phyloP scores from a whole-genome alignment of 257 asterid genomes.

The Ophiorrhiza pumila region DNA sequence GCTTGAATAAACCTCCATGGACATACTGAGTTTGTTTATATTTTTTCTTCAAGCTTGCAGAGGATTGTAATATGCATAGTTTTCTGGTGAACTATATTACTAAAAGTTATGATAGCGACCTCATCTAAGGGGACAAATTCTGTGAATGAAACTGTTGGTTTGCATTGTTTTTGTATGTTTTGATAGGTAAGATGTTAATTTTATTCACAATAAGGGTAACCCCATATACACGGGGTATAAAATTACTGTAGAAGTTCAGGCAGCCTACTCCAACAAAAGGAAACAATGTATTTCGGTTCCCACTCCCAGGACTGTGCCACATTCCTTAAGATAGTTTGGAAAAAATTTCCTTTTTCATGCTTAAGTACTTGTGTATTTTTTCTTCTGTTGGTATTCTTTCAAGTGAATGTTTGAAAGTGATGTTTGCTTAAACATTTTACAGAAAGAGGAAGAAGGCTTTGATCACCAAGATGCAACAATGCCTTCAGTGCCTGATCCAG shows the following conservation, averaged over 20 bases:
- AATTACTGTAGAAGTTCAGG: too few relatives aligned
- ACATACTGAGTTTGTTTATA: neutral
- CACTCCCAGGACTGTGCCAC: neutral
- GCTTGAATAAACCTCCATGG: neutral
- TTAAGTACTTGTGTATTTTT: neutral
- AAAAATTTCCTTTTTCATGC: neutral
- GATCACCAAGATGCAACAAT: conserved; percentile 70
- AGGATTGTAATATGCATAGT: neutral
- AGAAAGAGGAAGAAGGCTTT: conserved; percentile 87
- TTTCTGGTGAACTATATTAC: neutral
- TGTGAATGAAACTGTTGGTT: neutral
- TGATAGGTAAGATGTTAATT: neutral
- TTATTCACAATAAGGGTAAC: neutral
- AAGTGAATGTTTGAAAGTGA: conserved; percentile 34
- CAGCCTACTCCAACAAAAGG: too few relatives aligned
- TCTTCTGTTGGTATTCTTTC: conserved; percentile 53
- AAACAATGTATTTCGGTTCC: neutral
- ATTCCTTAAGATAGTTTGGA: neutral
- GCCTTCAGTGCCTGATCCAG: conserved; percentile 82
- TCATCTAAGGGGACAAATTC: neutral
- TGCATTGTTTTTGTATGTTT: too few relatives aligned
- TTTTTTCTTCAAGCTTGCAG: neutral
- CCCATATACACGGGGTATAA: neutral
- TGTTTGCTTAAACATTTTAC: conserved; percentile 18
- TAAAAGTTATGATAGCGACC: neutral